Base-by-base conservation (phyloP, 345 rosid genomes). In the Populus tremula region DNA sequence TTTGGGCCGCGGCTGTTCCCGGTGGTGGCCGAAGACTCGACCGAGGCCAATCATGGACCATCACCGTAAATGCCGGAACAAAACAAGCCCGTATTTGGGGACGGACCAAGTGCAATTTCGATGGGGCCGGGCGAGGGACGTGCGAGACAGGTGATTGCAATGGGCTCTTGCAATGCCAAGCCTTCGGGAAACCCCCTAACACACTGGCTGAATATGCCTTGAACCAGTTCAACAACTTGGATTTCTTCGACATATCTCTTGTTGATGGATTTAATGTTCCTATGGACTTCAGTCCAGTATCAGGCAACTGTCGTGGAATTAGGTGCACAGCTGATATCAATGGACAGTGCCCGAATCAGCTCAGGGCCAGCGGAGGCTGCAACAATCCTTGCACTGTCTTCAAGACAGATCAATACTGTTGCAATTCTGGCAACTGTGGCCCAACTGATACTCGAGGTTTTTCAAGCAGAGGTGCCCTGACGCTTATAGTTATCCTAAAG, bases 191-290 rank as follows among this genome's bases (percentile, higher is more conserved):
- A 54, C 92, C 92, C 2, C 94, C 92, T 5, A 87, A 88, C 73
- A 89, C 94, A 70, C 67, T 87, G 69, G 93, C 90, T n/a, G 93
- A 90, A 79, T 86, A 82, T 47, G 88, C 90, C 0, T 82, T 90
- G 53, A 92, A 92, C 86, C 91, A 88, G 5, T 89, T 69, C 71
- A 77, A 74, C 0, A 84, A 82, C 76, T 3, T 74, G 67, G 90
- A 89, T 76, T 89, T 87, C 65, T 79, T 68, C 29, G 89, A 89
- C 78, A 85, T 90, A 1, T 92, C 92, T 1, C 79, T 89, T 2
- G 83, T 87, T 7, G 85, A 89, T 18, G 89, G 90, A 2, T 86
- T 86, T 72, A 86, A 89, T 41, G 36, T 89, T n/a, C 90, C 92
- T 0, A 89, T 90, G 88, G 81, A 81, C 45, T 86, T 88, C n/a